Evolutionary conservation across 2,329 filamentous ascomycete genomes (phyloP), one percentile per base, ranked within the genome.

Genomic region (Fusarium praegraminearum): DNA sequence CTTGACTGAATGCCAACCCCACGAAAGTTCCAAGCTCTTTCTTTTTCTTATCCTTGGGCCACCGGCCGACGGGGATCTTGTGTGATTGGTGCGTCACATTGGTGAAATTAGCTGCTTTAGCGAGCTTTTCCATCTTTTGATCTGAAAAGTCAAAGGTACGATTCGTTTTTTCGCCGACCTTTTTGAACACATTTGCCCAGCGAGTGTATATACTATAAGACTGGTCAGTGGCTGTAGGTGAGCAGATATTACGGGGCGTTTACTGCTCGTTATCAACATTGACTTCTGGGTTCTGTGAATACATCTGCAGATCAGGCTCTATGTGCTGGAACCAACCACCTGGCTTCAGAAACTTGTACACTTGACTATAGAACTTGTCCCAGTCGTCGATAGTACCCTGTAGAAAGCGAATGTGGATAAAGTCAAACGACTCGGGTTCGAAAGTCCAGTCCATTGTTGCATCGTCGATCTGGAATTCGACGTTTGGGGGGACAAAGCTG

Each of bases 381-480:
- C 78, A 80, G 51, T 80, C 73, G 0, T 50, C 57, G 1, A 80
- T 76, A 0, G 68, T 62, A 0, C 76, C 77, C 3, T 75, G 70
- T 10, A 80, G 44, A 30, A 74, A 75, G 1, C 78, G 76, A 3
- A 77, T 67, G 30, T 80, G 78, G 24, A 80, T 74, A 28, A 76
- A 79, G 50, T 80, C 78, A 26, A 76, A 73, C 0, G 74, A 70
- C 2, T 74, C 64, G 0, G 69, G 67, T 12, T 74, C 65, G 35
- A 72, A 75, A 0, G 86, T 80, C 87, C 88, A 89, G 1, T 76
- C 72, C 4, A 64, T 53, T 22, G 77, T 70, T 11, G 73, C 74
- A 35, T 82, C 78, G 15, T 82, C 80, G 18, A 82, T 76, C 18
- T 80, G 73, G 49, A 82, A 81, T 5, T 71, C 67, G 7, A 79